Base-by-base conservation (phyloP, 176 grass and related monocot species). In the Puccinellia tenuiflora region DNA sequence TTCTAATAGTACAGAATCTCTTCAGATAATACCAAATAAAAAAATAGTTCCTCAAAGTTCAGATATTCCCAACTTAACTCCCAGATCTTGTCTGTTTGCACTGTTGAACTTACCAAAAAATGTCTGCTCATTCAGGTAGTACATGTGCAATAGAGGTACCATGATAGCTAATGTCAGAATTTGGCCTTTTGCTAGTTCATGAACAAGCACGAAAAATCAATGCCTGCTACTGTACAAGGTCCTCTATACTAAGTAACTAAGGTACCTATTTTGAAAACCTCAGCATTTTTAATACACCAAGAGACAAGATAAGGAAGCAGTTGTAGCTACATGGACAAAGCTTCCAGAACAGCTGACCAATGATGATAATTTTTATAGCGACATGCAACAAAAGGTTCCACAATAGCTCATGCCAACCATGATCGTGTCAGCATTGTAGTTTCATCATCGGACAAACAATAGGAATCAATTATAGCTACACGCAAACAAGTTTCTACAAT, bases 141-240 rank as follows among this genome's bases (percentile, higher is more conserved):
- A 71, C 73, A 45, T 9, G 43, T 70, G 73, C 40, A 60, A 59
- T 47, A 26, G 52, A 26, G 52, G 53, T 52, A 17, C 22, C 62
- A 25, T 38, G 62, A 34, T 43, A 7, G 48, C 38, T 59, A 48
- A 17, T 79, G 84, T 40, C 48, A n/a, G 40, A 15, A 30, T 39
- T 82, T 83, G 79, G 30, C 52, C 48, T 70, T 82, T 83, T 83
- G 51, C 14, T 57, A 60, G 17, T 78, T 83, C 79, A 77, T 22
- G 30, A 16, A 35, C 45, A 70, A 24, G 62, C 26, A 46, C 35
- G 56, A 78, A 20, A 40, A 78, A 52, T 50, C 33, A 53, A 72
- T 72, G 7, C 26, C 59, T 42, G 64, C 25, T 33, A 42, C 14
- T 53, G 64, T 31, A 30, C 22, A 33, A 75, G 34, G 29, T 43